phyloP scores from a whole-genome alignment of 371 early-diverging fungal species.

The Mucor velutinosus region DNA sequence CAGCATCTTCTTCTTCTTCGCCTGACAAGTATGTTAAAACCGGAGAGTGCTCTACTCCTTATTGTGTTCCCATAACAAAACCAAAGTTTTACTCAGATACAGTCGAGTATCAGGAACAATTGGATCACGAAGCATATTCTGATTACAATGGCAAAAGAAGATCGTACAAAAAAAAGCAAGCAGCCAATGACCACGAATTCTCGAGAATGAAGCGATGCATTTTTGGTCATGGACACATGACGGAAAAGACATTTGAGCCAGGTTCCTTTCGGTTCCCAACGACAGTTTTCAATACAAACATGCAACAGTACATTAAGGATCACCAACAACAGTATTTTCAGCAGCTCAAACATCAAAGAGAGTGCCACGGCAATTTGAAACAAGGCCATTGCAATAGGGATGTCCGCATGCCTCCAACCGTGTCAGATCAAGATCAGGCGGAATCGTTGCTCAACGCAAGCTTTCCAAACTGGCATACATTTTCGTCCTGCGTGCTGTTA shows the following conservation, averaged over 20 bases:
- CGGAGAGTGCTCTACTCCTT: slow-evolving; percentile 1
- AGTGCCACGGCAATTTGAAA: neutral
- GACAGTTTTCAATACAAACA: neutral
- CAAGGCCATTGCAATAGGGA: neutral
- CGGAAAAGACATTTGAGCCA: slow-evolving; percentile 1
- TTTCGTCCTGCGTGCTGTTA: slow-evolving; percentile 14
- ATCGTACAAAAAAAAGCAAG: neutral
- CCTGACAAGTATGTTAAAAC: neutral
- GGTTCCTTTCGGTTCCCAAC: neutral
- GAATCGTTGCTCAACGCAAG: slow-evolving; percentile 1
- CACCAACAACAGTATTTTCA: neutral
- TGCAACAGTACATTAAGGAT: neutral
- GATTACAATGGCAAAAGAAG: neutral
- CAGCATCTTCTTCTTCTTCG: neutral
- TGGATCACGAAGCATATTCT: neutral
- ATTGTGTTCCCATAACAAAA: neutral
- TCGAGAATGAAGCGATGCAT: slow-evolving; percentile 9
- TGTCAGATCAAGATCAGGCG: neutral
- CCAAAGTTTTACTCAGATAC: slow-evolving; percentile 14
- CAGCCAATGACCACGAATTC: slow-evolving; percentile 6
- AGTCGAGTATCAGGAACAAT: neutral
- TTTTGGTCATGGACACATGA: slow-evolving; percentile 4
- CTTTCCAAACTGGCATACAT: slow-evolving; percentile 21
- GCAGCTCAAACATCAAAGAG: neutral
- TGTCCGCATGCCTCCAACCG: neutral